These are phyloP conservation scores for Lipomyces mesembrius DNA, from an alignment of 805 yeast species.

Conservation along the genomic window DNA sequence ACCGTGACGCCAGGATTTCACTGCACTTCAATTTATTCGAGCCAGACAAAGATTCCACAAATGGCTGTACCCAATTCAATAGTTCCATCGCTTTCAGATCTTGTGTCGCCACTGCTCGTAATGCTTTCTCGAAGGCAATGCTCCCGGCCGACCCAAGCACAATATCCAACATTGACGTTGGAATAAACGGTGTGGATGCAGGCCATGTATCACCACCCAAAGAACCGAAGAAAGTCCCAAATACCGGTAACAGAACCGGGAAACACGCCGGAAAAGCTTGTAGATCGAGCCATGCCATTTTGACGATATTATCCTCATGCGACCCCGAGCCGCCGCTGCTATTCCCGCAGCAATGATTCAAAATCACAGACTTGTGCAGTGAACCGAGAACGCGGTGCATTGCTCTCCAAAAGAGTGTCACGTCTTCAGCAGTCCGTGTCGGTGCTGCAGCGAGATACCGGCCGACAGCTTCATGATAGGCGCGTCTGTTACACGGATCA, in stretches of 20 bases:
- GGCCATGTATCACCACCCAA: conserved; percentile 60
- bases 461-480: conserved; percentile 22
- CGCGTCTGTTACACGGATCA: conserved; percentile 24
- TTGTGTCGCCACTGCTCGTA: conserved; percentile 10
- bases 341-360: conserved; percentile 25
- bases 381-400: conserved; percentile 20
- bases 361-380: conserved; percentile 22
- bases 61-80: conserved; percentile 31
- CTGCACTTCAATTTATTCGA: conserved; percentile 24
- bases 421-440: conserved; percentile 5
- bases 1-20: conserved; percentile 12
- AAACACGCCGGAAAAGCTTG: conserved; percentile 48
- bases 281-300: conserved; percentile 45
- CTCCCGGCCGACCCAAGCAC: conserved; percentile 49
- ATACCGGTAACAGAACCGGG: conserved; percentile 60
- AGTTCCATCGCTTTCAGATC: conserved; percentile 34
- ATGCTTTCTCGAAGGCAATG: conserved; percentile 41
- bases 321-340: conserved; percentile 7
- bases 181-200: conserved; percentile 57
- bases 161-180: conserved; percentile 62
- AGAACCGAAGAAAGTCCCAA: conserved; percentile 52
- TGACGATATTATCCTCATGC: conserved; percentile 37
- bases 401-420: conserved; percentile 26
- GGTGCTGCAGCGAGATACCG: conserved; percentile 3
- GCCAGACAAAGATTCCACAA: conserved; percentile 22